Conservation (phyloP, 2,329 filamentous ascomycete genomes). For the Penicillium sumatraense region DNA sequence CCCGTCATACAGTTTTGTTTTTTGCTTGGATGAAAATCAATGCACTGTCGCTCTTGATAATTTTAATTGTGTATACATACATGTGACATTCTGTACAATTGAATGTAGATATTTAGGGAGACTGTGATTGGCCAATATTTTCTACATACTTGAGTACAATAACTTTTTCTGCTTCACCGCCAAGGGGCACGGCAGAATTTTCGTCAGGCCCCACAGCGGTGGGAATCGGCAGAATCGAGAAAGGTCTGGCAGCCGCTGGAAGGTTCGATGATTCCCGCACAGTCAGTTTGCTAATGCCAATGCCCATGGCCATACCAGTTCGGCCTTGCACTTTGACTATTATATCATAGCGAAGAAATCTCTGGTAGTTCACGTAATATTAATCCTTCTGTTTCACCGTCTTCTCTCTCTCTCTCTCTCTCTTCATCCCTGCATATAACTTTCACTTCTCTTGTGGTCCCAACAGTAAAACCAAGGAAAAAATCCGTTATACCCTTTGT, state of each 20-base stretch:
- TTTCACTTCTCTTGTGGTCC: constrained; percentile 2
- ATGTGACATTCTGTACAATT: background rate
- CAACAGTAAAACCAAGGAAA: constrained; percentile 19
- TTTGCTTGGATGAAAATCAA: background rate
- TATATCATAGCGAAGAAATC: background rate
- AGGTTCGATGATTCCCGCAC: constrained; percentile 41
- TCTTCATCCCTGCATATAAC: no score
- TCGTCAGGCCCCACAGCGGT: constrained; percentile 36
- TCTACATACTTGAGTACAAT: no score
- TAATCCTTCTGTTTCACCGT: background rate
- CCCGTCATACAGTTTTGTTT: background rate
- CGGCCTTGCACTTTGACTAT: background rate
- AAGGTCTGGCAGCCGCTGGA: constrained; percentile 41
- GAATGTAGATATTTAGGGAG: no score
- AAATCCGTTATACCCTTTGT: constrained; percentile 27
- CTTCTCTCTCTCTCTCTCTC: background rate
- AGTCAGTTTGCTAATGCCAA: constrained; percentile 12
- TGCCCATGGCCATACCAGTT: no score
- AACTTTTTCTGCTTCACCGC: background rate
- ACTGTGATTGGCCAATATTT: background rate
- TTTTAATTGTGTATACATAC: no score
- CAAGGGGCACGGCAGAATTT: background rate
- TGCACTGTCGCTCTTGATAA: no score
- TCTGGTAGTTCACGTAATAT: background rate
- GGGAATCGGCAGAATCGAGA: constrained; percentile 14